Conservation (phyloP, 2,329 filamentous ascomycete genomes). For the Paracoccidioides brasiliensis region DNA sequence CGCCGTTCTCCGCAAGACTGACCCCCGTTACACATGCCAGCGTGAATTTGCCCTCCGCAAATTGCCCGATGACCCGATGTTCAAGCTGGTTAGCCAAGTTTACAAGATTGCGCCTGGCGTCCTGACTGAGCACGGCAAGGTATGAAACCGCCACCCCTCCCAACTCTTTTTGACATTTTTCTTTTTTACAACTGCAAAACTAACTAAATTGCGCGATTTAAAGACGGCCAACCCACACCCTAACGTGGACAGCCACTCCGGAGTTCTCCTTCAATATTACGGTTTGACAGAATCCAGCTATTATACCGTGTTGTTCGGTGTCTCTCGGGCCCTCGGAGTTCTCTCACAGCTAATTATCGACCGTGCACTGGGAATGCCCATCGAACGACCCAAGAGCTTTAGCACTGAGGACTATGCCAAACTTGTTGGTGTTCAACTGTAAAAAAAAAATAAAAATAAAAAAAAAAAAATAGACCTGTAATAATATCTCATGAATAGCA, state of each 20-base stretch:
- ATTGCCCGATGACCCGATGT: constrained; percentile 95
- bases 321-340: constrained; percentile 94
- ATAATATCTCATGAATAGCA: background rate
- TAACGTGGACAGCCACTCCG: constrained; percentile 97
- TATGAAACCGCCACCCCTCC: background rate
- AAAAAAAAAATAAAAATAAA: constrained; percentile 30
- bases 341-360: constrained; percentile 99
- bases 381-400: constrained; percentile 98
- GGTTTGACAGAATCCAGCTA: constrained; percentile 97
- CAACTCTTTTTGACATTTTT: too few species aligned
- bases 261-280: constrained; percentile 99
- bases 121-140: constrained; percentile 97
- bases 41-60: constrained; percentile 91
- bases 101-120: constrained; percentile 99
- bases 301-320: constrained; percentile 99
- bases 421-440: constrained; percentile 80
- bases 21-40: constrained; percentile 97
- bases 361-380: constrained; percentile 89
- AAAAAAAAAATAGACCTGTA: background rate
- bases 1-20: constrained; percentile 98
- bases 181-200: too few species aligned
- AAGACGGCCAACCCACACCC: constrained; percentile 52
- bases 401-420: constrained; percentile 94
- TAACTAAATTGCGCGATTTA: too few species aligned
- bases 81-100: constrained; percentile 99